Evolutionary conservation across 208 protist genomes (phyloP), one percentile per base, ranked within the genome.

Genomic region (Endotrypanum monterogeii): DNA sequence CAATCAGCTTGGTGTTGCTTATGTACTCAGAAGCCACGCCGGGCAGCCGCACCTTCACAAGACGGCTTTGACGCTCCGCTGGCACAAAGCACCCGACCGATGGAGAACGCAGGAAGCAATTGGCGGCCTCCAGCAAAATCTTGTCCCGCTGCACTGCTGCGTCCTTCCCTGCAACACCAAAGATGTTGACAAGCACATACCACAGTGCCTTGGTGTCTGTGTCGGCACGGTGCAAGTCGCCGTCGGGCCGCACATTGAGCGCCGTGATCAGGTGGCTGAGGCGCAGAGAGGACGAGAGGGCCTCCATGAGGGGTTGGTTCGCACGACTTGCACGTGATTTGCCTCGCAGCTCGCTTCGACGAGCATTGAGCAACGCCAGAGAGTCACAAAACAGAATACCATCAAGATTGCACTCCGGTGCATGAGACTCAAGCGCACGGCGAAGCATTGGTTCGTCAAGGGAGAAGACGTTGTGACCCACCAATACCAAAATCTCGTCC

Each of bases 401-500:
- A 67, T 96, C 86, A 30, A 83, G 65, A 25, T 75, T 66, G 25
- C 78, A 62, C 28, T 82, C 76, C 16, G 83, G 74, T 1, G 71
- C 63, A 69, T 89, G 73, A 35, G 32, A 50, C 23, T 86, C 78
- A 41, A 97, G 71, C 20, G 89, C 88, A 16, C 87, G 87, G 11
- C 89, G 86, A 67, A 97, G 83, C 67, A 96, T 80, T 55, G 91
- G 93, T 85, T 97, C 90, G 63, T 97, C 93, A 23, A 97, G 52
- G 5, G 80, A 58, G 72, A 95, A 95, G 11, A 94, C 90, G 71
- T 95, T 96, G 83, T 97, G 93, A 0, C 89, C 91, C 50, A 97
- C 75, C 11, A 97, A 65, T 62, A 97, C 72, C 32, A 89, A 52
- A 35, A 95, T 76, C 71, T 96, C 93, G 39, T 90, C 41, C 9